Evolutionary conservation across 148 eudicot species (phyloP).

Genomic region (Persicaria tinctoria): DNA sequence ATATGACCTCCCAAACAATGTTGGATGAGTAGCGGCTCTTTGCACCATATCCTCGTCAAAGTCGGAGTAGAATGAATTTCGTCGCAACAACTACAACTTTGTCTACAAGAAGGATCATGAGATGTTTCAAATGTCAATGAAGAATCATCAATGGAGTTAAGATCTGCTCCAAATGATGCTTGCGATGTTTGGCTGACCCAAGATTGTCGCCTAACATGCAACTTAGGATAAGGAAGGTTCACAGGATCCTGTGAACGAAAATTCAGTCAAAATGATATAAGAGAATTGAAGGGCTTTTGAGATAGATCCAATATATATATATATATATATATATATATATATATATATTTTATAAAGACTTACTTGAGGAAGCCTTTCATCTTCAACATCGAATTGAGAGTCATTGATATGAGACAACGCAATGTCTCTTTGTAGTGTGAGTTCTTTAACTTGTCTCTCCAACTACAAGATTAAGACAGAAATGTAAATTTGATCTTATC

Average conservation of each 20-base stretch:
- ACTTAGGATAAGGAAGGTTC: constrained; percentile 35
- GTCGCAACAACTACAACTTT: constrained; percentile 50
- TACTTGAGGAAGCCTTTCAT: constrained; percentile 39
- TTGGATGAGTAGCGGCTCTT: constrained; percentile 24
- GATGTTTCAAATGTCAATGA: constrained; percentile 27
- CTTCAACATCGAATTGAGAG: constrained; percentile 39
- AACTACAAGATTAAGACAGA: constrained; percentile 33
- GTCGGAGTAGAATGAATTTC: constrained; percentile 40
- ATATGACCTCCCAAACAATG: constrained; percentile 21
- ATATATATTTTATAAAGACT: background rate
- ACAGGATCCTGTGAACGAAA: constrained; percentile 36
- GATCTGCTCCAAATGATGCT: constrained; percentile 30
- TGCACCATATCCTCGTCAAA: constrained; percentile 35
- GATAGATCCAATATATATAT: background rate
- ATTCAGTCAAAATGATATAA: background rate
- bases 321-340: too few relatives aligned
- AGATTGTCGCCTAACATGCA: constrained; percentile 34
- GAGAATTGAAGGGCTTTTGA: constrained; percentile 14
- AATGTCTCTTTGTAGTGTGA: constrained; percentile 59
- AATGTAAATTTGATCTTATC: background rate
- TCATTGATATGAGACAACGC: constrained; percentile 69
- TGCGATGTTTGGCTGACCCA: constrained; percentile 30
- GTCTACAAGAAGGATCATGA: constrained; percentile 33
- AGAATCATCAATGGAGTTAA: constrained; percentile 26
- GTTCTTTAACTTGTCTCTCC: constrained; percentile 59